Conservation (phyloP, 2,329 filamentous ascomycete species). For the Hypomyces perniciosus region DNA sequence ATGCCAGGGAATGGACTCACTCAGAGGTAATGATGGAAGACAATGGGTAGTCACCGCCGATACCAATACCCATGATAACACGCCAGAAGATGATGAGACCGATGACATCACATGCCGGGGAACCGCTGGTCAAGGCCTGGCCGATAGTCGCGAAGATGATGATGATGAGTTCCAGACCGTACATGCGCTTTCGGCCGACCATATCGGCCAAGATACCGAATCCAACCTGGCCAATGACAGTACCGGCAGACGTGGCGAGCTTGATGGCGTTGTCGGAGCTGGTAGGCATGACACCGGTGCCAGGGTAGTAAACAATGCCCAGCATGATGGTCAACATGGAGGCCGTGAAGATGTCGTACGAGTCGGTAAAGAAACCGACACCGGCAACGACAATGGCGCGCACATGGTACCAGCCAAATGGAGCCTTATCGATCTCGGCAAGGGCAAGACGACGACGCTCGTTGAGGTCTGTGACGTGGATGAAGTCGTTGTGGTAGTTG, state of each 20-base stretch:
- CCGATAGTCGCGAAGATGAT: slow-evolving; percentile 75
- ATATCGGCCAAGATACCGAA: slow-evolving; percentile 76
- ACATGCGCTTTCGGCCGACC: slow-evolving; percentile 65
- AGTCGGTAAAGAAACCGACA: slow-evolving; percentile 85
- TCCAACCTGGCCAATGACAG: slow-evolving; percentile 73
- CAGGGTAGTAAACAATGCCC: slow-evolving; percentile 68
- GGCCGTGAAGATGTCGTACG: slow-evolving; percentile 77
- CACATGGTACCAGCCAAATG: slow-evolving; percentile 80
- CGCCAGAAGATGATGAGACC: slow-evolving; percentile 75
- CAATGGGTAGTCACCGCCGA: slow-evolving; percentile 64
- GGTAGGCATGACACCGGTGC: slow-evolving; percentile 54
- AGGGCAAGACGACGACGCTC: slow-evolving; percentile 74
- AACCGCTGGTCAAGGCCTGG: slow-evolving; percentile 60
- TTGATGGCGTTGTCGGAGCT: slow-evolving; percentile 76
- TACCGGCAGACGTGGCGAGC: slow-evolving; percentile 75
- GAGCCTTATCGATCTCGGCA: slow-evolving; percentile 74
- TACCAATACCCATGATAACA: slow-evolving; percentile 56
- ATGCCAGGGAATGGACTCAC: slow-evolving; percentile 32
- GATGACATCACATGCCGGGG: slow-evolving; percentile 55
- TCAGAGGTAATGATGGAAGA: slow-evolving; percentile 81
- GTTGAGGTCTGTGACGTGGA: slow-evolving; percentile 61
- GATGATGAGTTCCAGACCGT: slow-evolving; percentile 72
- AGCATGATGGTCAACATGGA: slow-evolving; percentile 69
- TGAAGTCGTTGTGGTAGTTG: slow-evolving; percentile 72
- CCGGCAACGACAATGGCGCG: slow-evolving; percentile 72